Base-by-base conservation (phyloP, 305 asterid species). In the Withania somnifera region DNA sequence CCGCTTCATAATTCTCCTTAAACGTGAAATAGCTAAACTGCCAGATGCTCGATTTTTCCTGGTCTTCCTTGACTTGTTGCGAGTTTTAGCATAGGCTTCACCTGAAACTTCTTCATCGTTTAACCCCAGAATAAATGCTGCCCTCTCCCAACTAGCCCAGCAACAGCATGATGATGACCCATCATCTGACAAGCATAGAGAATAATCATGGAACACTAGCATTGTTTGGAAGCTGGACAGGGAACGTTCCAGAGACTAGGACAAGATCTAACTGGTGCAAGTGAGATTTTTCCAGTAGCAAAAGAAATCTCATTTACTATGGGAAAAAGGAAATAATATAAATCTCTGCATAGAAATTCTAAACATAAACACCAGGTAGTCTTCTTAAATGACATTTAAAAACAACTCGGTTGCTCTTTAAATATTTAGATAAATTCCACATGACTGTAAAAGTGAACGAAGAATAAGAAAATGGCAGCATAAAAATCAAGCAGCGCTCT, bases 121-220 rank as follows among this genome's bases (percentile, higher is more conserved):
- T 81, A 93, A 71, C 82, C 91, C 89, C 50, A 95, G 96, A 81
- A 95, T 85, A 64, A 88, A 77, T 45, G 90, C 94, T 88, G 98
- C 97, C 26, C 50, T 87, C 68, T 92, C 91, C 6, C 87, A 79
- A 84, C 91, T 89, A 7, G 89, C 90, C 99, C 98, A 96, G 87
- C 97, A 91, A 83, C 97, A 96, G 84, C 94, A 93, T 19, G 87
- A 83, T 73, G 93, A 86, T 78, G 98, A 91, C 24, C 97, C 99
- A 58, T 93, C 95, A 88, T 94, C 99, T 93, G 63, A 78, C 60
- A 84, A 80, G 60, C 76, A 75, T 61, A 78, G 34, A 20, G 75
- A 40, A 54, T 40, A 61, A 19, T 77, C 36, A 77, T 64, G 63
- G 80, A 51, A 51, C 42, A 51, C 47, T 75, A 75, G 45, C 79